Percentiles rank a stretch among this genome's conserved stretches.
Evolutionary conservation across 129 eudicot species (phyloP).

Genomic region (Ambrosia trifida): DNA sequence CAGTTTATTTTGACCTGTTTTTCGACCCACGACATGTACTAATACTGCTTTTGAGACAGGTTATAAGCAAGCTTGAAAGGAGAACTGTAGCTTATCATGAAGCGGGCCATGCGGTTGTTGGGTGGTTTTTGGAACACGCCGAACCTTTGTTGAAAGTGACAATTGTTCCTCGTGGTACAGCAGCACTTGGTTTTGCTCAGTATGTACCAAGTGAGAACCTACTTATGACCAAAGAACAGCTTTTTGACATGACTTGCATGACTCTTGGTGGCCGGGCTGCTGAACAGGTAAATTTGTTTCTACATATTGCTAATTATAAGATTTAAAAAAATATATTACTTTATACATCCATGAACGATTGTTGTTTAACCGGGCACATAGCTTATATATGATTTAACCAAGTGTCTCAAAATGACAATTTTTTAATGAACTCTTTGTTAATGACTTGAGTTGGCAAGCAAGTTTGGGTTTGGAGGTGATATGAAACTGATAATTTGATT

Average conservation of each 20-base stretch:
- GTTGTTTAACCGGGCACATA: neutral
- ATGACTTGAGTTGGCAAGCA: neutral
- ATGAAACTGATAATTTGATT: conserved; percentile 10
- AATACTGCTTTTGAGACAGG: conserved; percentile 44
- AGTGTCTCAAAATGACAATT: neutral
- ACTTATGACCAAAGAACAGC: conserved; percentile 95
- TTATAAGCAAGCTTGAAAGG: conserved; percentile 81
- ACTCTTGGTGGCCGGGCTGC: conserved; percentile 97
- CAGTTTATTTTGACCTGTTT: conserved; percentile 6
- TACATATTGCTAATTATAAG: neutral
- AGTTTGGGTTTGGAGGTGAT: conserved; percentile 4
- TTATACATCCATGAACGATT: neutral
- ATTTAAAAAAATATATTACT: neutral
- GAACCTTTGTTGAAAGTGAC: conserved; percentile 92
- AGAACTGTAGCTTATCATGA: conserved; percentile 92
- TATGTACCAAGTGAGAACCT: conserved; percentile 89
- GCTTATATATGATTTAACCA: neutral
- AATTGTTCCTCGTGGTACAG: conserved; percentile 96
- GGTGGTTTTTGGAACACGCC: conserved; percentile 89
- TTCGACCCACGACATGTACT: neutral
- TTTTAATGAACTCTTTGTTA: neutral
- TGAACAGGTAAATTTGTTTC: conserved; percentile 63
- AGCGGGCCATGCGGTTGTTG: conserved; percentile 98
- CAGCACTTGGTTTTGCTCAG: conserved; percentile 94
- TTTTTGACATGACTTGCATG: conserved; percentile 93